These are phyloP conservation scores for Dillenia turbinata DNA, from an alignment of 164 flowering plant genomes.

Conservation along the genomic window DNA sequence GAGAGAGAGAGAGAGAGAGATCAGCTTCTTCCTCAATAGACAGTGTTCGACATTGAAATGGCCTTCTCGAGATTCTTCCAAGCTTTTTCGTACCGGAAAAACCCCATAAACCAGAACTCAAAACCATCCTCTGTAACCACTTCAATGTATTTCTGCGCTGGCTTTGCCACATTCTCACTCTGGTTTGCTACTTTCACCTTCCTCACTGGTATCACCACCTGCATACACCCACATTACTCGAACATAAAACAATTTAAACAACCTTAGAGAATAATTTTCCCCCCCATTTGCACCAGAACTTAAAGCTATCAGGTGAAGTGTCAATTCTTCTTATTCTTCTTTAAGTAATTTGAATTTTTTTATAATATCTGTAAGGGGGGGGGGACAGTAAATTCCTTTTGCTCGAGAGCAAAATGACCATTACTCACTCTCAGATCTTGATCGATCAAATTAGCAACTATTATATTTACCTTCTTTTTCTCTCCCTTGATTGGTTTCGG, in stretches of 20 bases:
- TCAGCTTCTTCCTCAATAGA: no score
- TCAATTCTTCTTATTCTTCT: no score
- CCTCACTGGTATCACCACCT: constrained; percentile 40
- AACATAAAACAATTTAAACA: background rate
- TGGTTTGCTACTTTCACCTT: constrained; percentile 30
- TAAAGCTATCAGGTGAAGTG: no score
- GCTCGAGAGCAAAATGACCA: no score
- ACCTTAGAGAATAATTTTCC: background rate
- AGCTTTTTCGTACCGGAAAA: constrained; percentile 39
- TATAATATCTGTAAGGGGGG: no score
- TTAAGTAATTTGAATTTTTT: no score
- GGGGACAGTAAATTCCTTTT: no score
- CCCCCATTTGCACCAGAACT: no score
- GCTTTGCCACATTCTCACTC: constrained; percentile 32
- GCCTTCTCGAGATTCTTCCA: constrained; percentile 30
- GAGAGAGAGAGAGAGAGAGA: no score
- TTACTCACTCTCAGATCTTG: no score
- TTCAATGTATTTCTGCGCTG: constrained; percentile 41
- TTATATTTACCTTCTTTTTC: background rate
- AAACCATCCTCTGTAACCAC: constrained; percentile 38
- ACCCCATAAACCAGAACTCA: constrained; percentile 62
- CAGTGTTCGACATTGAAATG: constrained; percentile 7
- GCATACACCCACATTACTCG: constrained; percentile 1
- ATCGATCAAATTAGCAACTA: background rate
- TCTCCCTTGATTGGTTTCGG: background rate